Evolutionary conservation across 345 rosid genomes (phyloP).

Genomic region (Viola odorata): DNA sequence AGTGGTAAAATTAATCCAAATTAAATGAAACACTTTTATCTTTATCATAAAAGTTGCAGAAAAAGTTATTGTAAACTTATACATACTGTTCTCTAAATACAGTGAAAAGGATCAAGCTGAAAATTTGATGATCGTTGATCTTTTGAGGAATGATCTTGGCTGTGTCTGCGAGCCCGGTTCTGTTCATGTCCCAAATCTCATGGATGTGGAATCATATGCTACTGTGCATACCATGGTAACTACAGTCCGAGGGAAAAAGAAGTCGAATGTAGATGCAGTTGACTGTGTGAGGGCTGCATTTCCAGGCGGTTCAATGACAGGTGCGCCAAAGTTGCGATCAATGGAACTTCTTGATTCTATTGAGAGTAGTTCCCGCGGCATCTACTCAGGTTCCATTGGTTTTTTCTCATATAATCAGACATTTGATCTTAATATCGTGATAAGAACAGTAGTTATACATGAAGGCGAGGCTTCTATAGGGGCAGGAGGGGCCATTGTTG

Average conservation of each 20-base stretch:
- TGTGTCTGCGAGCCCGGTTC: constrained; percentile 89
- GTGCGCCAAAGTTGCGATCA: constrained; percentile 94
- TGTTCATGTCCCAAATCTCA: constrained; percentile 86
- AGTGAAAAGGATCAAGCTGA: constrained; percentile 99
- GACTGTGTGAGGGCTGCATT: constrained; percentile 82
- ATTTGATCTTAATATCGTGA: constrained; percentile 87
- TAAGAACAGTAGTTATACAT: constrained; percentile 78
- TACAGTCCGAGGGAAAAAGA: constrained; percentile 65
- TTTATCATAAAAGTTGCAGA: too few relatives aligned
- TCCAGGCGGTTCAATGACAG: constrained; percentile 98
- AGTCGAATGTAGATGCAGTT: constrained; percentile 48
- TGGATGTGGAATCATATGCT: constrained; percentile 94
- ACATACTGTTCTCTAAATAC: constrained; percentile 11
- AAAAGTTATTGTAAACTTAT: constrained; percentile 3
- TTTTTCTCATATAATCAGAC: constrained; percentile 80
- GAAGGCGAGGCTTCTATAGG: constrained; percentile 86
- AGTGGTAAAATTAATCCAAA: too few relatives aligned
- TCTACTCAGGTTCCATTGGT: constrained; percentile 91
- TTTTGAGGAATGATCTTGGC: constrained; percentile 88
- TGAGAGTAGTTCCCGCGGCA: constrained; percentile 73
- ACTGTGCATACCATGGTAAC: constrained; percentile 99
- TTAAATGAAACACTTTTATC: too few relatives aligned
- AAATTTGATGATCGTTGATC: constrained; percentile 96
- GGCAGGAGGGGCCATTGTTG: constrained; percentile 86
- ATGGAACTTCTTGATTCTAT: constrained; percentile 79